Evolutionary conservation across 2,329 filamentous ascomycete species (phyloP).

Genomic region (Trichoderma afroharzianum): DNA sequence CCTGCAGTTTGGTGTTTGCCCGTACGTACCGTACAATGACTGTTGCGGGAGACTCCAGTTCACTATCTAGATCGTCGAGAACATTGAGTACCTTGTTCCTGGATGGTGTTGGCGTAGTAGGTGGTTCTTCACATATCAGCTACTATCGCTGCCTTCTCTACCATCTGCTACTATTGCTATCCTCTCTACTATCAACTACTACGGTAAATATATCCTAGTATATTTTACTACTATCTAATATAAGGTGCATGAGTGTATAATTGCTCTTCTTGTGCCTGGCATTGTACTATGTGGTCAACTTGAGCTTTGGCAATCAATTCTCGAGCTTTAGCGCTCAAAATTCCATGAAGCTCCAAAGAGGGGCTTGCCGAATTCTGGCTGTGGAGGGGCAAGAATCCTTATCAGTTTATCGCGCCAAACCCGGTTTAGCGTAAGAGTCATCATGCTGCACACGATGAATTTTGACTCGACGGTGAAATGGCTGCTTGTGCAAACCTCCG

Average conservation of each 20-base stretch:
- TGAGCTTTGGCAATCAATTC: neutral
- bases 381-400: slow-evolving; percentile 36
- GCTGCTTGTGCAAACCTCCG: slow-evolving; percentile 21
- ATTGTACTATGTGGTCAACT: neutral
- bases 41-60: neutral
- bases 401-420: slow-evolving; percentile 37
- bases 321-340: neutral
- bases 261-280: neutral
- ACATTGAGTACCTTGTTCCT: neutral
- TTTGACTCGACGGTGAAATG: slow-evolving; percentile 39
- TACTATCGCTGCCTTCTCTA: neutral
- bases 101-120: neutral
- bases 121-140: neutral
- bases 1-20: neutral
- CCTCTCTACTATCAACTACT: neutral
- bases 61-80: neutral
- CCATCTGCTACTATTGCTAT: neutral
- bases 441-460: slow-evolving; percentile 42
- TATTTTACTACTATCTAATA: too few species aligned
- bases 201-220: neutral
- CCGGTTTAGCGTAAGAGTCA: slow-evolving; percentile 40
- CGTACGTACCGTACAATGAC: neutral
- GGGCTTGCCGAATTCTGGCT: slow-evolving; percentile 28
- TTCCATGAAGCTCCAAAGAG: neutral
- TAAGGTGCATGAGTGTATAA: too few species aligned